These are phyloP conservation scores for Nicotiana obtusifolia DNA, from an alignment of 257 asterid species.

Conservation along the genomic window DNA sequence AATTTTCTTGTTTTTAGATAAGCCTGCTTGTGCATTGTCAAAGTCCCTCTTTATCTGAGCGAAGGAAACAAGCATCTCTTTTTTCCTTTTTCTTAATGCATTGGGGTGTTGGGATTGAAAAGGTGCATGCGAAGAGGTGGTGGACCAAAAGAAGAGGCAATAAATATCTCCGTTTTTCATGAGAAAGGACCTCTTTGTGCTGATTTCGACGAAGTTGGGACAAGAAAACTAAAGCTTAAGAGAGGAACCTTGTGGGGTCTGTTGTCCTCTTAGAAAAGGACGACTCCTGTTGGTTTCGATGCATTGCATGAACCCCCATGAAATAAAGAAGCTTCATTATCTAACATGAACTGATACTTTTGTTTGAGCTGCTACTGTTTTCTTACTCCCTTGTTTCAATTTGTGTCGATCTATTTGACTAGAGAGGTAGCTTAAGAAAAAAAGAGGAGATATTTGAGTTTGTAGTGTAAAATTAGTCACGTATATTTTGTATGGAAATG, in stretches of 20 bases:
- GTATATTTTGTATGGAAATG: too few species aligned
- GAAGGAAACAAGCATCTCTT: not conserved
- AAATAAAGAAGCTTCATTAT: not conserved
- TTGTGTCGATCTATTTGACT: too few species aligned
- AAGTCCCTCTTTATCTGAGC: not conserved
- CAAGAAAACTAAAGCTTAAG: not conserved
- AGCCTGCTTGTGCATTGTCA: not conserved
- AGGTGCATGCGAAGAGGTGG: not conserved
- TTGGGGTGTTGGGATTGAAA: not conserved
- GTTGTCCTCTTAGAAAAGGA: not conserved
- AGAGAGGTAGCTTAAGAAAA: too few species aligned
- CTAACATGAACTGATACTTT: not conserved
- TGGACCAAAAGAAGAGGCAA: not conserved
- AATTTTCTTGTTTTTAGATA: not conserved
- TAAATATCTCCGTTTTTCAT: not conserved
- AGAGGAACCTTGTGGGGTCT: not conserved
- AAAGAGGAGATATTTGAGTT: too few species aligned
- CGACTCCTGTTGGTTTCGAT: not conserved
- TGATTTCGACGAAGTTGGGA: not conserved
- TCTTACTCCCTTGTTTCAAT: too few species aligned
- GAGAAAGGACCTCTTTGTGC: not conserved
- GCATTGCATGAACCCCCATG: not conserved
- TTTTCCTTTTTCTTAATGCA: not conserved
- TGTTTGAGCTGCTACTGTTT: not conserved
- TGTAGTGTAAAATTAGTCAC: too few species aligned